These are phyloP conservation scores for Globisporangium barbulae DNA, from an alignment of 352 stramenopile species.

Conservation along the genomic window DNA sequence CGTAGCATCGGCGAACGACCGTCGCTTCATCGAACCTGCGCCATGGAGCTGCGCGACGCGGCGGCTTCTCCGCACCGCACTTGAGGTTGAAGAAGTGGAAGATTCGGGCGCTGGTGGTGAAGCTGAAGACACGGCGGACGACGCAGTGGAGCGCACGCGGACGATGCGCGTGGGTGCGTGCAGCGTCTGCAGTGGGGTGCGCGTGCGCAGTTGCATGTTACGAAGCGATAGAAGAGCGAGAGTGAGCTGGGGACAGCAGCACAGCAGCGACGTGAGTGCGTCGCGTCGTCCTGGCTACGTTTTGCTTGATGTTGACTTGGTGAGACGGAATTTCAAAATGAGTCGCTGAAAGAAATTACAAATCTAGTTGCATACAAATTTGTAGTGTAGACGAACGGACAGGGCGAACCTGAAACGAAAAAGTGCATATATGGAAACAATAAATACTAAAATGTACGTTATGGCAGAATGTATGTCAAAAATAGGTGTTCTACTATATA, in stretches of 20 bases:
- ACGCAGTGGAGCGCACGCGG: neutral
- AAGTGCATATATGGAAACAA: neutral
- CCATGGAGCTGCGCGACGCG: neutral
- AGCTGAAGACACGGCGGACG: neutral
- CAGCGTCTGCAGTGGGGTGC: constrained; percentile 3
- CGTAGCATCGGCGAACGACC: neutral
- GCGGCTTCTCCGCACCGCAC: constrained; percentile 3
- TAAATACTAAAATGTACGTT: too few relatives aligned
- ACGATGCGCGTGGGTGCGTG: neutral
- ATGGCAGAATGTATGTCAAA: too few relatives aligned
- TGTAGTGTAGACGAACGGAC: neutral
- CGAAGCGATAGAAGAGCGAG: neutral
- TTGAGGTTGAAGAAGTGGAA: neutral
- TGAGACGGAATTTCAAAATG: neutral
- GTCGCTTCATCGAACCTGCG: neutral
- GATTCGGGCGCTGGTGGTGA: neutral
- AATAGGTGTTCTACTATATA: too few relatives aligned
- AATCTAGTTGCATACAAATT: neutral
- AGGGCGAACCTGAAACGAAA: neutral
- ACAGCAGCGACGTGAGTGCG: neutral
- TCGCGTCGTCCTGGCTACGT: neutral
- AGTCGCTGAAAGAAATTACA: neutral
- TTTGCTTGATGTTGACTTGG: constrained; percentile 4
- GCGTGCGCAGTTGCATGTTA: constrained; percentile 6
- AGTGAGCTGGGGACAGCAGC: neutral